These are phyloP conservation scores for Gnomoniopsis smithogilvyi DNA, from an alignment of 2,329 filamentous ascomycete species.

Conservation along the genomic window DNA sequence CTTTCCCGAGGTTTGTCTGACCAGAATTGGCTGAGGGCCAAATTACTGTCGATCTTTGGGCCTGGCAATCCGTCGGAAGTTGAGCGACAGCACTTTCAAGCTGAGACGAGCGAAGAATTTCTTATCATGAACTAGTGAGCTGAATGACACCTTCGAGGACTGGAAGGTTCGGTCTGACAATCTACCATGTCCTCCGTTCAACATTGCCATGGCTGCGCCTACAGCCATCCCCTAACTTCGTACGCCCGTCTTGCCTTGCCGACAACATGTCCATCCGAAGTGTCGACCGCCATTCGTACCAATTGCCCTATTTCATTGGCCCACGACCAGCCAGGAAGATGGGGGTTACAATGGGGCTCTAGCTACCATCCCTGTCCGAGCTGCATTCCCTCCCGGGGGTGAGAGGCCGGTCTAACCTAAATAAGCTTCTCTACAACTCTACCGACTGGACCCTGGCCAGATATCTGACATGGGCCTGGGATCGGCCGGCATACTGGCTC, in stretches of 20 bases:
- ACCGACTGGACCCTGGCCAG: neutral
- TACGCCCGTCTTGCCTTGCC: neutral
- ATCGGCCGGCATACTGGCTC: neutral
- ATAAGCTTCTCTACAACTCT: constrained; percentile 4
- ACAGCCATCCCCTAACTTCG: neutral
- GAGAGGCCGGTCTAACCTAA: neutral
- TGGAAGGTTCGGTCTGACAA: neutral
- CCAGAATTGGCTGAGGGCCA: neutral
- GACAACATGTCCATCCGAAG: neutral
- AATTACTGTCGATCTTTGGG: neutral
- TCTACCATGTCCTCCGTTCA: neutral
- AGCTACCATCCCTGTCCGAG: neutral
- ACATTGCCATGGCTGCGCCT: neutral
- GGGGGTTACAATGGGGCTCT: neutral
- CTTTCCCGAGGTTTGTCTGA: neutral
- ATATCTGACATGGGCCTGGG: neutral
- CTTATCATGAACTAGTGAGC: neutral
- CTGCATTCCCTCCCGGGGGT: neutral
- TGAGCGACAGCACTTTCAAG: neutral
- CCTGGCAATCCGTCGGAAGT: neutral
- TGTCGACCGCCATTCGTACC: neutral
- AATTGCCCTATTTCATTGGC: constrained; percentile 1
- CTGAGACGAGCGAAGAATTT: neutral
- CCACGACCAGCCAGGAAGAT: neutral
- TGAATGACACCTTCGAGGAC: neutral